Evolutionary conservation across 257 asterid genomes (phyloP), one percentile per base, ranked within the genome.

Genomic region (Avicennia marina): DNA sequence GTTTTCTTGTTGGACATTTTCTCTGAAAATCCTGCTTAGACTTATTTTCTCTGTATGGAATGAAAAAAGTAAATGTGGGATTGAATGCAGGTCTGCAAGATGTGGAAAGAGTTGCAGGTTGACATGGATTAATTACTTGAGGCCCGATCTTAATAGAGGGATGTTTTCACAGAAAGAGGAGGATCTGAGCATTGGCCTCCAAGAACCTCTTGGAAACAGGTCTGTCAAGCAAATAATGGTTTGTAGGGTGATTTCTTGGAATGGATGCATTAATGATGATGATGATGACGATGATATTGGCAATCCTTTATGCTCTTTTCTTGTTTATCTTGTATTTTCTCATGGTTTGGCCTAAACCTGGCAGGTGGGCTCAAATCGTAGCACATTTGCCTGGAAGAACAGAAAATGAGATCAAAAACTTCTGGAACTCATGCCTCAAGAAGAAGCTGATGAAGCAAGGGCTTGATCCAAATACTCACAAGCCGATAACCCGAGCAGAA

Each of bases 311-410:
- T n/a, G n/a, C n/a, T 29, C 5, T 6, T 6, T 45, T 21, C 24
- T 41, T 6, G 24, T 25, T 34, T 32, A 12, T 9, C 10, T 19
- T 11, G 4, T 11, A 4, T 21, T 27, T 33, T 49, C 29, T 25
- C 29, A 15, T 33, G 20, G 11, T 4, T 56, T 17, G 22, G 2
- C 26, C 19, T 6, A 7, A 49, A 47, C 36, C 34, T 58, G 61
- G 66, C 77, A 89, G 97, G 74, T 86, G 97, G 97, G 94, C 97
- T 43, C 93, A 86, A 68, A 86, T 89, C 22, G 95, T 95, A 24
- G 68, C 86, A 31, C 90, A 84, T 11, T 60, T 89, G 36, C 97
- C 90, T 0, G 95, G 95, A 25, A 86, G 97, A 78, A 89, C 97
- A 43, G 95, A 89, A 18, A 89, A 89, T n/a, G 97, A 86, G 81